A percentile compares a stretch with the other conserved stretches of the same genome.
phyloP scores from a whole-genome alignment of 176 grass and related monocot genomes.

The Olyra latifolia region DNA sequence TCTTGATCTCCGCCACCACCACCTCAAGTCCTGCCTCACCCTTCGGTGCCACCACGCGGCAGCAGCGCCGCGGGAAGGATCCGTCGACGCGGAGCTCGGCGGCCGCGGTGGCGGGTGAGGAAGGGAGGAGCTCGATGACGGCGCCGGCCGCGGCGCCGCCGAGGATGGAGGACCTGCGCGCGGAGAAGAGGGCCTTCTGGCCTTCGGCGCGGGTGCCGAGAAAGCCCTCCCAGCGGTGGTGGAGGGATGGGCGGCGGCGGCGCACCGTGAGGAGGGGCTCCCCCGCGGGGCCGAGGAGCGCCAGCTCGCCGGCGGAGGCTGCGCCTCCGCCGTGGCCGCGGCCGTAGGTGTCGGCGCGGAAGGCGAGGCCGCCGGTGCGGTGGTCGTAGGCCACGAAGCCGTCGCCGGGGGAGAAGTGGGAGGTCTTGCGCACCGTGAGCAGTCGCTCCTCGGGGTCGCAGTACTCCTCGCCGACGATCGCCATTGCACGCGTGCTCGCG shows the following conservation, averaged over 20 bases:
- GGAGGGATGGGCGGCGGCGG: conserved; percentile 76
- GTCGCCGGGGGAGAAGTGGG: conserved; percentile 75
- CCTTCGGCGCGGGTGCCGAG: conserved; percentile 63
- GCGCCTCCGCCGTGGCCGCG: conserved; percentile 44
- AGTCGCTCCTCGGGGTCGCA: conserved; percentile 67
- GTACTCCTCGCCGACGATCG: conserved; percentile 68
- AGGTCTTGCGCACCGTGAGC: conserved; percentile 94
- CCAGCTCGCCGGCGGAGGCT: conserved; percentile 56
- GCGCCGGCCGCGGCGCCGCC: conserved; percentile 54
- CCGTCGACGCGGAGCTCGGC: conserved; percentile 76
- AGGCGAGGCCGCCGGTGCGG: conserved; percentile 70
- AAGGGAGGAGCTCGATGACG: conserved; percentile 45
- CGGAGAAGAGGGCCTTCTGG: conserved; percentile 75
- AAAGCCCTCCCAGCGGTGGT: conserved; percentile 96
- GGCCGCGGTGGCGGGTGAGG: neutral
- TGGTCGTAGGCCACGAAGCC: conserved; percentile 91
- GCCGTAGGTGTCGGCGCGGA: conserved; percentile 80
- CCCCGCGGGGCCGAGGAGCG: conserved; percentile 71
- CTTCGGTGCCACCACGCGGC: conserved; percentile 53
- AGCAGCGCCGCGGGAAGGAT: conserved; percentile 75
- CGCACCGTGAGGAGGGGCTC: conserved; percentile 75
- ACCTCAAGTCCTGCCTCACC: conserved; percentile 22
- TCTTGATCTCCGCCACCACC: conserved; percentile 69
- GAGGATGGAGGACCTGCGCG: conserved; percentile 74
- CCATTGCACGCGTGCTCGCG: neutral